Conservation (phyloP, 306 rosid genomes). For the Delonix regia region DNA sequence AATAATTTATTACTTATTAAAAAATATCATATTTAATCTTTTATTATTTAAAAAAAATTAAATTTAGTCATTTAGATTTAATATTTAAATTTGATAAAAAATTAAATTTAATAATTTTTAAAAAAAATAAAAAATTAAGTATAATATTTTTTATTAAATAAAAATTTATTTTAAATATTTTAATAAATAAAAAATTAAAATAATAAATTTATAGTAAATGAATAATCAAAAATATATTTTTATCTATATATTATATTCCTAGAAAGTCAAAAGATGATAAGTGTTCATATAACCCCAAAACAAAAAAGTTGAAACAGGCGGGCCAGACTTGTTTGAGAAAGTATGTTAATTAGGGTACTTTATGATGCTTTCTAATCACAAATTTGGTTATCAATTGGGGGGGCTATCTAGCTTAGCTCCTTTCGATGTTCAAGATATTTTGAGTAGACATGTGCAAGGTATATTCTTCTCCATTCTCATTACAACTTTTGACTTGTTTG, state of each 20-base stretch:
- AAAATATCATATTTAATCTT: too few species aligned
- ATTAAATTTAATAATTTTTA: too few species aligned
- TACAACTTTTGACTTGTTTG: conserved; percentile 69
- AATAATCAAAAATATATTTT: too few species aligned
- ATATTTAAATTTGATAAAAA: too few species aligned
- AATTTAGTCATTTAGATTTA: too few species aligned
- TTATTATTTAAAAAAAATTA: too few species aligned
- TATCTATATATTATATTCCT: background rate
- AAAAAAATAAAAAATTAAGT: too few species aligned
- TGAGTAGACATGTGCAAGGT: conserved; percentile 51
- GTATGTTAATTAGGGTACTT: conserved; percentile 37
- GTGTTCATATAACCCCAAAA: background rate
- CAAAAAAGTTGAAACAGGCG: conserved; percentile 35
- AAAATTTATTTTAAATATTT: too few species aligned
- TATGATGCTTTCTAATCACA: conserved; percentile 52
- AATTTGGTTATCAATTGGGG: conserved; percentile 40
- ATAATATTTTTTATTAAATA: background rate
- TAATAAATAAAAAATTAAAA: too few species aligned
- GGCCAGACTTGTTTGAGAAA: conserved; percentile 19
- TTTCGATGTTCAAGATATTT: conserved; percentile 41
- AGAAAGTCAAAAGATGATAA: conserved; percentile 15
- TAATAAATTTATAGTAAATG: too few species aligned
- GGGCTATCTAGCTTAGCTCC: background rate
- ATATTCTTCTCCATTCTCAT: conserved; percentile 64
- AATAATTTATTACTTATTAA: too few species aligned